These are phyloP conservation scores for Puya raimondii DNA, from an alignment of 176 grass and related monocot genomes.

Conservation along the genomic window DNA sequence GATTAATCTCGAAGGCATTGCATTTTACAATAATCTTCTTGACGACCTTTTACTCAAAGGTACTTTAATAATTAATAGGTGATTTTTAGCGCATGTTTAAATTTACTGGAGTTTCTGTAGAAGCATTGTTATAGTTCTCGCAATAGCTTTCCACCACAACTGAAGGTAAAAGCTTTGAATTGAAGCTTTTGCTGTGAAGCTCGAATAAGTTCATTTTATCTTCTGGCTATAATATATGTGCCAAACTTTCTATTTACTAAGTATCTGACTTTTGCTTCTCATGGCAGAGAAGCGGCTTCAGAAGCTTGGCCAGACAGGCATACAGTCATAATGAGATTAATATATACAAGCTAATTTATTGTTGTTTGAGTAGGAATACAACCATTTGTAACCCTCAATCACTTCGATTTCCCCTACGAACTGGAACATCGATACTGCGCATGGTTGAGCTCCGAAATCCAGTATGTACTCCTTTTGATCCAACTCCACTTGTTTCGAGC, in stretches of 20 bases:
- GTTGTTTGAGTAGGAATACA: conserved; percentile 36
- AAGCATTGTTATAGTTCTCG: no score
- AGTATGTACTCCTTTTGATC: conserved; percentile 24
- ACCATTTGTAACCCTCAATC: conserved; percentile 63
- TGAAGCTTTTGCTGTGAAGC: no score
- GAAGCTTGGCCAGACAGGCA: background rate
- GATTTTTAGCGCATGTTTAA: background rate
- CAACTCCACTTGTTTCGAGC: background rate
- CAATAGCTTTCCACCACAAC: no score
- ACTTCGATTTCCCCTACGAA: conserved; percentile 50
- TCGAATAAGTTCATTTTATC: no score
- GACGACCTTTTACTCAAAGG: conserved; percentile 32
- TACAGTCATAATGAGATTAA: background rate
- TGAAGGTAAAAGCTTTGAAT: no score
- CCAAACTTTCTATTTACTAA: no score
- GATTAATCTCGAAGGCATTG: conserved; percentile 35
- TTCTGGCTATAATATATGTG: no score
- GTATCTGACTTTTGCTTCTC: no score
- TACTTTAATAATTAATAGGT: conserved; percentile 3
- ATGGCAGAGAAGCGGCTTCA: background rate
- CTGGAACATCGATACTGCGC: conserved; percentile 39
- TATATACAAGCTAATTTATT: background rate
- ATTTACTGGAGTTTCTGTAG: no score
- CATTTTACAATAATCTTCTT: conserved; percentile 47
- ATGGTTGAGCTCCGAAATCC: conserved; percentile 43